Percentiles rank a stretch among this genome's conserved stretches.
Evolutionary conservation across 352 stramenopile species (phyloP).

Genomic region (Globisporangium uncinulatum): DNA sequence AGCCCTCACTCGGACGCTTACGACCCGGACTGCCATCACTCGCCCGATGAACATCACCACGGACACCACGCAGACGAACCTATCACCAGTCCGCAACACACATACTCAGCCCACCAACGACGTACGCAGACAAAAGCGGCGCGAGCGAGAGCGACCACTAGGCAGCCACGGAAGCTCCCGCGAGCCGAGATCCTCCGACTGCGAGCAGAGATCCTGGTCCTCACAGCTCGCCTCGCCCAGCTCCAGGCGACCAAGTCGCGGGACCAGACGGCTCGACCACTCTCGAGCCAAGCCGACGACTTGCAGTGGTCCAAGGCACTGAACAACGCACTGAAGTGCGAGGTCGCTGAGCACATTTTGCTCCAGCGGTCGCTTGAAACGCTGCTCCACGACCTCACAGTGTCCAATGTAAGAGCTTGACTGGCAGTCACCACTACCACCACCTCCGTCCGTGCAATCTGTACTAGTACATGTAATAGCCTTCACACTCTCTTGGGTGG

Average conservation of each 20-base stretch:
- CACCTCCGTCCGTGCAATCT: not conserved
- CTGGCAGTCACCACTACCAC: not conserved
- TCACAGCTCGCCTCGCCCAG: constrained; percentile 5
- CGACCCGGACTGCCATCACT: not conserved
- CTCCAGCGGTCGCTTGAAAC: not conserved
- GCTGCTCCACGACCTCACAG: not conserved
- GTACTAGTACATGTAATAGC: not conserved
- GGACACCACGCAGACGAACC: too few relatives aligned
- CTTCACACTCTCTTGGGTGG: not conserved
- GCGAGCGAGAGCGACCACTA: not conserved
- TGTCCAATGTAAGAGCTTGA: not conserved
- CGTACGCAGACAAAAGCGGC: not conserved
- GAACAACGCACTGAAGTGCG: not conserved
- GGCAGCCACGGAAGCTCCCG: constrained; percentile 5
- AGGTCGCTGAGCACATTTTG: not conserved
- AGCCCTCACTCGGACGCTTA: not conserved
- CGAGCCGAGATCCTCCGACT: constrained; percentile 9
- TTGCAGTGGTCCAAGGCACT: not conserved
- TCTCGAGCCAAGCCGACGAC: not conserved
- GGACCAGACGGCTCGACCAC: not conserved
- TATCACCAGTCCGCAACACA: not conserved
- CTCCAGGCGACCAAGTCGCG: not conserved
- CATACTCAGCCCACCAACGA: not conserved
- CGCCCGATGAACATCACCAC: not conserved
- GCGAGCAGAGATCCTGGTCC: constrained; percentile 6